Percentiles rank a stretch among this genome's conserved stretches.
Evolutionary conservation across 345 rosid species (phyloP).

Genomic region (Citrus hindsii): DNA sequence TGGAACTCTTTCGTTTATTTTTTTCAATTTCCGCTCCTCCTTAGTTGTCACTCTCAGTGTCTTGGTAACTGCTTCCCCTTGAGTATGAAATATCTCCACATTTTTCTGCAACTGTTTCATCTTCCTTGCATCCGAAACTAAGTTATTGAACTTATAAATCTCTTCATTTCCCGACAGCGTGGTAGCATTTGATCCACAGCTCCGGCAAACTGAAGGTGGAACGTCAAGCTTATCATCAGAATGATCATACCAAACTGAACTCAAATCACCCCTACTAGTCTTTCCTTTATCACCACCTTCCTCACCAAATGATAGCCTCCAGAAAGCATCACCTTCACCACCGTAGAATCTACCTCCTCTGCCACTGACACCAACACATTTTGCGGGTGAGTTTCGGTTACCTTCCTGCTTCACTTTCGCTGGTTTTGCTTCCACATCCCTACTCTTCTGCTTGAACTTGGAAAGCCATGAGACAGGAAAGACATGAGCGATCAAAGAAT

Average conservation of each 20-base stretch:
- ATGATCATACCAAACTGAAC: slow-evolving; percentile 27
- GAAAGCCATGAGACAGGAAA: slow-evolving; percentile 57
- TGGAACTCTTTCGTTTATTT: slow-evolving; percentile 29
- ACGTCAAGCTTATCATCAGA: slow-evolving; percentile 24
- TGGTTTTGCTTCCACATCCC: slow-evolving; percentile 31
- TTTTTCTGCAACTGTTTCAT: slow-evolving; percentile 36
- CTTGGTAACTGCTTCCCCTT: slow-evolving; percentile 38
- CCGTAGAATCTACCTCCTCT: slow-evolving; percentile 34
- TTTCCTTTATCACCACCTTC: slow-evolving; percentile 24
- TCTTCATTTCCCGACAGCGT: slow-evolving; percentile 29
- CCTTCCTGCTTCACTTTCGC: slow-evolving; percentile 28
- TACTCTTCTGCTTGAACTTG: slow-evolving; percentile 54
- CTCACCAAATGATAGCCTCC: slow-evolving; percentile 53
- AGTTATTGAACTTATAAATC: slow-evolving; percentile 31
- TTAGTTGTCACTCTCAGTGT: slow-evolving; percentile 46
- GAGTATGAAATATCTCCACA: slow-evolving; percentile 18
- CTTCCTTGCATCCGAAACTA: slow-evolving; percentile 41
- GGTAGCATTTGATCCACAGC: slow-evolving; percentile 28
- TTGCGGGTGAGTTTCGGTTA: slow-evolving; percentile 30
- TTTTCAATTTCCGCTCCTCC: slow-evolving; percentile 35
- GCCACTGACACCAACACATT: slow-evolving; percentile 21
- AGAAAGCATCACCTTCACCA: slow-evolving; percentile 51
- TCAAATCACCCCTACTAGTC: slow-evolving; percentile 11
- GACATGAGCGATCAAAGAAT: slow-evolving; percentile 48
- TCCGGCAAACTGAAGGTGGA: slow-evolving; percentile 24